Evolutionary conservation across 2,329 filamentous ascomycete genomes (phyloP).

Genomic region (Alternaria gaisen): DNA sequence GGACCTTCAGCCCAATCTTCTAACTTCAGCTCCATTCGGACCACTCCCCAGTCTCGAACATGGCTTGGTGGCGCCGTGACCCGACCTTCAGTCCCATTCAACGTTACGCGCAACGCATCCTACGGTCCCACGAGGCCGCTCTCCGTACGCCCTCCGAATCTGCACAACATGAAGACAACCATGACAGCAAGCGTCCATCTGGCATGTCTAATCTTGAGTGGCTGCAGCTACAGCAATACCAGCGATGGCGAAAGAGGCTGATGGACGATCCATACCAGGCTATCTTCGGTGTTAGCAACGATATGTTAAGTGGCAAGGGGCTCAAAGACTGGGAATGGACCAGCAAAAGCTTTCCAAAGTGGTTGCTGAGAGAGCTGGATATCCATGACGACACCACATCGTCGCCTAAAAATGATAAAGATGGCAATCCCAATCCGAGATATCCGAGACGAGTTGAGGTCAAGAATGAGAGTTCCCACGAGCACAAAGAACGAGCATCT

Average conservation of each 20-base stretch:
- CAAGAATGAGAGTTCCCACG: background rate
- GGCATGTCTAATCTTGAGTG: slow-evolving; percentile 43
- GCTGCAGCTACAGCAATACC: slow-evolving; percentile 40
- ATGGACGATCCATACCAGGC: slow-evolving; percentile 55
- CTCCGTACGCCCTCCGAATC: slow-evolving; percentile 31
- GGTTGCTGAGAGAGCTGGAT: slow-evolving; percentile 43
- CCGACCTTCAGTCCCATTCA: slow-evolving; percentile 35
- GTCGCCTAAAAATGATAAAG: background rate
- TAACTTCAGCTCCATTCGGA: background rate
- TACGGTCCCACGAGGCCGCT: slow-evolving; percentile 34
- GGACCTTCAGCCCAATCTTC: background rate
- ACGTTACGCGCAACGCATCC: slow-evolving; percentile 31
- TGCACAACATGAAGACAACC: slow-evolving; percentile 35
- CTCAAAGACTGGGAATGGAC: slow-evolving; percentile 44
- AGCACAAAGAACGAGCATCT: slow-evolving; percentile 5
- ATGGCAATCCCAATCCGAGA: background rate
- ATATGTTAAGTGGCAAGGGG: slow-evolving; percentile 45
- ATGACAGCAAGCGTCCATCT: slow-evolving; percentile 25
- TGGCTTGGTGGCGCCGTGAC: slow-evolving; percentile 45
- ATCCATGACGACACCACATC: background rate
- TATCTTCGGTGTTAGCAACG: slow-evolving; percentile 54
- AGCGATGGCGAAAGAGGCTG: slow-evolving; percentile 42
- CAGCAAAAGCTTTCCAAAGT: slow-evolving; percentile 40
- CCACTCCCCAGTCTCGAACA: slow-evolving; percentile 11
- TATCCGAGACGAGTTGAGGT: slow-evolving; percentile 30